These are phyloP conservation scores for Dichotomocladium elegans DNA, from an alignment of 371 early-diverging fungal species.

Conservation along the genomic window DNA sequence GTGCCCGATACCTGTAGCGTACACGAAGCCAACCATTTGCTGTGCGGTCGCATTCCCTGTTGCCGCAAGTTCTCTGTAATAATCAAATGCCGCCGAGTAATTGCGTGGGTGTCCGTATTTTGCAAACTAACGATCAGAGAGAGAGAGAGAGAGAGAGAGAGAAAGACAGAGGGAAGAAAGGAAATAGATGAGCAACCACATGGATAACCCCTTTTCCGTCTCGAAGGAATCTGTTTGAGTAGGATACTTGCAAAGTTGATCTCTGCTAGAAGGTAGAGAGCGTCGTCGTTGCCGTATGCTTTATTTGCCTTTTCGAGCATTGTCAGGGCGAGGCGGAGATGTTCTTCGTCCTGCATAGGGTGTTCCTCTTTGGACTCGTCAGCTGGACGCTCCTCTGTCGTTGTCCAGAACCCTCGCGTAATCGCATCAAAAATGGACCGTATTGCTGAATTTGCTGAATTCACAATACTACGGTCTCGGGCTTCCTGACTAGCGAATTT, in stretches of 20 bases:
- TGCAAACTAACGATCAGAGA: conserved; percentile 55
- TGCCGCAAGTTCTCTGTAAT: conserved; percentile 56
- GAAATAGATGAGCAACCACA: too few relatives aligned
- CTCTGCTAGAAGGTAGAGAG: conserved; percentile 49
- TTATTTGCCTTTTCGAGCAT: conserved; percentile 33
- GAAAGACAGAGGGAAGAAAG: too few relatives aligned
- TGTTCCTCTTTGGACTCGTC: background rate
- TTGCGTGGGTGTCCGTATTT: conserved; percentile 57
- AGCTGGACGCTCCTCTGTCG: background rate
- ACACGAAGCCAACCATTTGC: conserved; percentile 83
- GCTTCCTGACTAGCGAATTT: background rate
- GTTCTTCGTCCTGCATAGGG: conserved; percentile 3
- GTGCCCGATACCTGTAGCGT: conserved; percentile 85
- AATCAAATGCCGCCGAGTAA: conserved; percentile 52
- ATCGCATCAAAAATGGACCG: background rate
- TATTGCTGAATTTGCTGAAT: background rate
- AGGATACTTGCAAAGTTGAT: conserved; percentile 57
- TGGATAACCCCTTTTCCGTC: too few relatives aligned
- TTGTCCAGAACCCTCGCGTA: background rate
- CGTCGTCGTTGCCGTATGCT: conserved; percentile 39
- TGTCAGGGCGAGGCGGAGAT: conserved; percentile 16
- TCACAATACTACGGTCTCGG: background rate
- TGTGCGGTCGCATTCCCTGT: conserved; percentile 84
- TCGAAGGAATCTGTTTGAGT: too few relatives aligned
- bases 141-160: too few relatives aligned